Conservation (phyloP, 164 flowering plant genomes). For the Paratinospora sagittata region DNA sequence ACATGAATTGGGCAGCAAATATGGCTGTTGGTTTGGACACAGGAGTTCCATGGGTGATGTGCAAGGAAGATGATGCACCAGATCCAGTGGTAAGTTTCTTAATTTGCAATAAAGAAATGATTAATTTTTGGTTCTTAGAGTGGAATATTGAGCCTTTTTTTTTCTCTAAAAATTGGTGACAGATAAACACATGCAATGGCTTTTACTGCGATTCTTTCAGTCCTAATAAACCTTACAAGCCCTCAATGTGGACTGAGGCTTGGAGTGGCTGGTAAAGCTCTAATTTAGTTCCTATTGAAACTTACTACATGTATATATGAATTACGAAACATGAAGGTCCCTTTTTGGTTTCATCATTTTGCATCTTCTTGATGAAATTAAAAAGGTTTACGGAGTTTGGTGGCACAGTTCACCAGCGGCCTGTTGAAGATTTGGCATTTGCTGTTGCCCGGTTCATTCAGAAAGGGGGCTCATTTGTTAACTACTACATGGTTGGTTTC, state of each 20-base stretch:
- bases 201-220: constrained; percentile 86
- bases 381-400: constrained; percentile 87
- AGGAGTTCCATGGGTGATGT: constrained; percentile 83
- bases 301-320: too few relatives aligned
- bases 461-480: constrained; percentile 77
- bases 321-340: too few relatives aligned
- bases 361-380: neutral
- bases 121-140: neutral
- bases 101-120: neutral
- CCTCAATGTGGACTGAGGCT: constrained; percentile 87
- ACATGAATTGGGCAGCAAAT: constrained; percentile 65
- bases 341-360: too few relatives aligned
- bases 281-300: too few relatives aligned
- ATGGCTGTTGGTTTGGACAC: constrained; percentile 58
- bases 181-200: constrained; percentile 97
- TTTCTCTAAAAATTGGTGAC: constrained; percentile 12
- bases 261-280: constrained; percentile 80
- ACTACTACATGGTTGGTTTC: constrained; percentile 82
- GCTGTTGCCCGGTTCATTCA: constrained; percentile 90
- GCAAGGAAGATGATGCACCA: constrained; percentile 77
- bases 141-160: neutral
- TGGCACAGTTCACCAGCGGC: constrained; percentile 58
- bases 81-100: constrained; percentile 55
- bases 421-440: constrained; percentile 89
- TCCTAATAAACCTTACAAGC: constrained; percentile 92